A percentile compares a stretch with the other conserved stretches of the same genome.
These are phyloP conservation scores for Gastrolobium bilobum DNA, from an alignment of 306 rosid species.

Conservation along the genomic window DNA sequence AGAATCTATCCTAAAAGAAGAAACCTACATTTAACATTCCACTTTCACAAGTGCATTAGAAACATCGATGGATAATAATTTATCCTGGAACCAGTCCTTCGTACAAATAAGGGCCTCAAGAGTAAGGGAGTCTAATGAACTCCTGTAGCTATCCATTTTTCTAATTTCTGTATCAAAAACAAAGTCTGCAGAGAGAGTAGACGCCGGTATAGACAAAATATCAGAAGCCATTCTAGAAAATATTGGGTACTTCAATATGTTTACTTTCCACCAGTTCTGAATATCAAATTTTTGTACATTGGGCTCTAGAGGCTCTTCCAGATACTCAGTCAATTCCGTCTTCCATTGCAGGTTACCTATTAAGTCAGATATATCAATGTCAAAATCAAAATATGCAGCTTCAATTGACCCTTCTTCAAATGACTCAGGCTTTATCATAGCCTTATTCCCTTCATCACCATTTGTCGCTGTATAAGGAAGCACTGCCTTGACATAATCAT, in stretches of 20 bases:
- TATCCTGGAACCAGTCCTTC: conserved; percentile 80
- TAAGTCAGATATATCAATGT: conserved; percentile 75
- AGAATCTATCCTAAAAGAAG: too few species aligned
- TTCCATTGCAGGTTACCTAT: conserved; percentile 63
- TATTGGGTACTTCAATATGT: conserved; percentile 70
- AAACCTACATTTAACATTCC: too few species aligned
- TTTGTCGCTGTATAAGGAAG: conserved; percentile 60
- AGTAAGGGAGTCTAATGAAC: conserved; percentile 67
- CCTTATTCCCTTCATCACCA: conserved; percentile 62
- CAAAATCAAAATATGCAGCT: conserved; percentile 79
- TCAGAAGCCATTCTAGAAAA: conserved; percentile 89
- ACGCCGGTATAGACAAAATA: conserved; percentile 77
- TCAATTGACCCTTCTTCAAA: conserved; percentile 62
- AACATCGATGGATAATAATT: conserved; percentile 58
- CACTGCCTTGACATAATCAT: conserved; percentile 68
- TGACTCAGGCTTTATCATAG: conserved; percentile 55
- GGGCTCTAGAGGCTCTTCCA: conserved; percentile 77
- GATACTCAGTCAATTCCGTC: conserved; percentile 81
- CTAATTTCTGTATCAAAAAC: conserved; percentile 71
- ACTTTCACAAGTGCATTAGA: conserved; percentile 21
- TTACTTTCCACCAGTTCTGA: conserved; percentile 83
- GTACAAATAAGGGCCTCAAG: conserved; percentile 89
- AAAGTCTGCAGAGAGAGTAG: conserved; percentile 72
- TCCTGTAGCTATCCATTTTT: conserved; percentile 72
- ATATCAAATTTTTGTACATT: conserved; percentile 68